Conservation (phyloP, 305 asterid species). For the Rubia balearica region DNA sequence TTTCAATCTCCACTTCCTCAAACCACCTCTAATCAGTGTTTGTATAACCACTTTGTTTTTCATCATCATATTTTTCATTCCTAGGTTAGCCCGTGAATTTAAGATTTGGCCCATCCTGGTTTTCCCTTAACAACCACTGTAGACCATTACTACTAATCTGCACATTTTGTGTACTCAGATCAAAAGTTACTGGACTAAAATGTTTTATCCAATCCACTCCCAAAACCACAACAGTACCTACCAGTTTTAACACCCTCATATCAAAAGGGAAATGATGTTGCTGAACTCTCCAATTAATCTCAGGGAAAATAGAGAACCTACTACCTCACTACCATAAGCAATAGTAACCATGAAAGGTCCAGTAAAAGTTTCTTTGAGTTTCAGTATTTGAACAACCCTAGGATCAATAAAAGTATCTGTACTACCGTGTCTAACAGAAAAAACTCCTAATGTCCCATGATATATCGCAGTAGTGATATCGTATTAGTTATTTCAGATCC, state of each 20-base stretch:
- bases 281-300: background rate
- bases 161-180: too few species aligned
- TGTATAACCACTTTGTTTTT: too few species aligned
- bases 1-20: too few species aligned
- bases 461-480: rapidly evolving
- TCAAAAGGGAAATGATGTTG: too few species aligned
- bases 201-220: background rate
- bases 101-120: background rate
- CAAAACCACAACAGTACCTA: background rate
- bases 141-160: too few species aligned
- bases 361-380: rapidly evolving
- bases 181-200: background rate
- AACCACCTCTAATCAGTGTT: too few species aligned
- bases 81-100: too few species aligned
- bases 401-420: background rate
- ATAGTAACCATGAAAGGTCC: background rate
- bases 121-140: too few species aligned
- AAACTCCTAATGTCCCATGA: too few species aligned
- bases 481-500: too few species aligned
- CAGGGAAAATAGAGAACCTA: background rate
- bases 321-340: background rate
- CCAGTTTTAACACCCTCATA: background rate
- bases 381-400: background rate
- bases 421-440: background rate
- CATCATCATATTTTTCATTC: too few species aligned